Conservation (phyloP, 352 stramenopile genomes). For the Pythium brassicae region DNA sequence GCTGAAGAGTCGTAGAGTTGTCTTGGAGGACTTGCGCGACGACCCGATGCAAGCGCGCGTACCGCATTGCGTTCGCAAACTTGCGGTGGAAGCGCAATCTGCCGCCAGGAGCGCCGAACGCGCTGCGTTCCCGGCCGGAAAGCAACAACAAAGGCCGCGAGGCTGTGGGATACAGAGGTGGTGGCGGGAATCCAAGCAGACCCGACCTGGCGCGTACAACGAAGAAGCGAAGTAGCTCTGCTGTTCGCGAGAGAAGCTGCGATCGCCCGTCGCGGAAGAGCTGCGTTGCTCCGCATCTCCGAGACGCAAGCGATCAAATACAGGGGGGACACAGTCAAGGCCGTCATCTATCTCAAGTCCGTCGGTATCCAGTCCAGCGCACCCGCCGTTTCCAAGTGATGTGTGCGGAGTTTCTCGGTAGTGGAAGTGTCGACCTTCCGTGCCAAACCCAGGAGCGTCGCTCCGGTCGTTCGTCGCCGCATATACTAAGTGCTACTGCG, state of each 20-base stretch:
- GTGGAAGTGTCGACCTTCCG: background rate
- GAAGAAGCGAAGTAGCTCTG: background rate
- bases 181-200: too few species aligned
- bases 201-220: background rate
- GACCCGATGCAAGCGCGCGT: constrained; percentile 3
- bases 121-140: background rate
- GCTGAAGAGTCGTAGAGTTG: constrained; percentile 6
- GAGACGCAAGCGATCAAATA: too few species aligned
- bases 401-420: background rate
- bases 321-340: too few species aligned
- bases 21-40: constrained; percentile 4
- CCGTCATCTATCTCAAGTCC: too few species aligned
- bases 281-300: too few species aligned
- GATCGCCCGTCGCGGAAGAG: too few species aligned
- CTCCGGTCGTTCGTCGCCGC: constrained; percentile 8
- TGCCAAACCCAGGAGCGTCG: constrained; percentile 5
- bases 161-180: background rate
- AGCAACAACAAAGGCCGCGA: background rate
- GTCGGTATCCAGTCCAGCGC: background rate
- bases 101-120: background rate
- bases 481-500: constrained; percentile 15
- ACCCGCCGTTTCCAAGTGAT: background rate
- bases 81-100: background rate
- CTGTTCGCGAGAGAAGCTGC: too few species aligned
- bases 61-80: constrained; percentile 12